Conservation (phyloP, 2,329 filamentous ascomycete species). For the Penicillium fuscoglaucum region DNA sequence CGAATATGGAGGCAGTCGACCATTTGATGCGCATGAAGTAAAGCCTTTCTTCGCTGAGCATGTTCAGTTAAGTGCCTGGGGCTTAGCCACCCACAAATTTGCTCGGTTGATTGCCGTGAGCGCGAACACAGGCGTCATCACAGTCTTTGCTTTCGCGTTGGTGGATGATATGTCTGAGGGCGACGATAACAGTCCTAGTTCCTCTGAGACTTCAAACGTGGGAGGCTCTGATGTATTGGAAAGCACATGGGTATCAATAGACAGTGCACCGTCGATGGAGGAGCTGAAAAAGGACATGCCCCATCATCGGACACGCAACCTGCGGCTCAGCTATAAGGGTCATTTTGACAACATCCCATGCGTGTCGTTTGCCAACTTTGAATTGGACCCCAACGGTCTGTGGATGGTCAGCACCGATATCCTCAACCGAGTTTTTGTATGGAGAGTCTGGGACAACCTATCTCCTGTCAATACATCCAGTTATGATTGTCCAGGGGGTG, state of each 20-base stretch:
- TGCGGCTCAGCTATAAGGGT: slow-evolving; percentile 44
- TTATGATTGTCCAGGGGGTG: slow-evolving; percentile 25
- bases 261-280: slow-evolving; percentile 24
- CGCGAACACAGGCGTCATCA: slow-evolving; percentile 66
- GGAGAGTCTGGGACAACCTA: slow-evolving; percentile 49
- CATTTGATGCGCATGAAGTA: slow-evolving; percentile 38
- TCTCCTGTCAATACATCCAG: slow-evolving; percentile 31
- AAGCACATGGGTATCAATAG: slow-evolving; percentile 39
- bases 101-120: slow-evolving; percentile 86
- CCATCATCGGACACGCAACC: slow-evolving; percentile 42
- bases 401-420: slow-evolving; percentile 62
- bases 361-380: slow-evolving; percentile 60
- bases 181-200: slow-evolving; percentile 19
- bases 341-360: slow-evolving; percentile 57
- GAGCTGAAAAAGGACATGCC: slow-evolving; percentile 33
- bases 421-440: slow-evolving; percentile 50
- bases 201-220: not conserved
- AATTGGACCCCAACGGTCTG: slow-evolving; percentile 54
- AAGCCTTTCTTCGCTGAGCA: slow-evolving; percentile 70
- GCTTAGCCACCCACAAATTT: slow-evolving; percentile 74
- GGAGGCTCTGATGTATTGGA: slow-evolving; percentile 11
- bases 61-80: slow-evolving; percentile 82
- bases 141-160: slow-evolving; percentile 61
- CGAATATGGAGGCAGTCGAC: slow-evolving; percentile 21
- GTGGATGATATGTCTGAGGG: slow-evolving; percentile 35